Evolutionary conservation across 2,329 filamentous ascomycete genomes (phyloP), one percentile per base, ranked within the genome.

Genomic region (Aspergillus puulaauensis): DNA sequence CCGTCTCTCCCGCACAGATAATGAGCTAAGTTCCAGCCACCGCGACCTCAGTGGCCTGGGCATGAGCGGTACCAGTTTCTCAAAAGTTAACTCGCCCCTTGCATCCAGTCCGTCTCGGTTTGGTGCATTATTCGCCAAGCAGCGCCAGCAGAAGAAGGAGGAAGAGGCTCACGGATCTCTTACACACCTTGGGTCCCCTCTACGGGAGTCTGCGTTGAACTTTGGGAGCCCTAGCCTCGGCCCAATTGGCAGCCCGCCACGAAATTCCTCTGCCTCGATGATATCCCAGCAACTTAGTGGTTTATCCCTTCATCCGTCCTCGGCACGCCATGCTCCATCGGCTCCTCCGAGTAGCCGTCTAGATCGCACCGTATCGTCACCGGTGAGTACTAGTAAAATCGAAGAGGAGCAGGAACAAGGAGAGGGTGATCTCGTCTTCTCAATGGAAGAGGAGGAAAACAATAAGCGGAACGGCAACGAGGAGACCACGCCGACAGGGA

Each of bases 181-280:
- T 54, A 83, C 84, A 45, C 84, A 86, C 66, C 81, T 89, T 45
- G 86, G 86, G 39, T 89, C 86, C 3, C 86, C 86, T 9, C 79
- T 89, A 0, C 84, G 86, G 51, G 86, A 87, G 67, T 85, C 84
- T 2, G 81, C 79, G 6, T 70, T 84, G 37, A 78, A 81, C 62
- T 73, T 78, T 46, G 77, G 73, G 47, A 83, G 78, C 60, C 80
- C 81, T n/a, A 77, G 77, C 23, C 64, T 84, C 15, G 79, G 80
- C 15, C 79, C 82, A 43, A 79, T 82, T 39, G 75, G 76, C 51
- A 77, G 76, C 31, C 82, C 84, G 14, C 79, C 81, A 31, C 79
- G 82, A 19, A 83, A 84, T 65, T 76, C 81, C 4, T 82, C 82
- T 14, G 84, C 86, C 78, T 83, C 82, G 52, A 84, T 84, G 79